These are phyloP conservation scores for Argentina anserina DNA, from an alignment of 306 rosid genomes.

Conservation along the genomic window DNA sequence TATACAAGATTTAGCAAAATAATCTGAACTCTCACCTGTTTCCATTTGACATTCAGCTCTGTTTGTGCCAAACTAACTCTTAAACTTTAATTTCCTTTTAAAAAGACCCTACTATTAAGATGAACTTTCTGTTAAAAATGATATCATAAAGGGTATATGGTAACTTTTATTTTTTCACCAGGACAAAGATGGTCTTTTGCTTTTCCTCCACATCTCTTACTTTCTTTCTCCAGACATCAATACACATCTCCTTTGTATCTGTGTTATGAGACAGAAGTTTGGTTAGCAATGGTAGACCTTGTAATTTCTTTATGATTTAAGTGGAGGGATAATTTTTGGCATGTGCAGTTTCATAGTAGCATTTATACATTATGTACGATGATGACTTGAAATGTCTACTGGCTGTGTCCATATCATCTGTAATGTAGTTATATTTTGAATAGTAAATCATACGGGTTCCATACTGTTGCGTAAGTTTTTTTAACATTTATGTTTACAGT, in stretches of 20 bases:
- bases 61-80: background rate
- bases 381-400: background rate
- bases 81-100: background rate
- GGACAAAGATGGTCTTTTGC: too few species aligned
- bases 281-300: background rate
- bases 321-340: background rate
- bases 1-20: background rate
- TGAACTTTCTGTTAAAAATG: background rate
- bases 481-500: too few species aligned
- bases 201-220: background rate
- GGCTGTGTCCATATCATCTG: background rate
- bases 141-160: background rate
- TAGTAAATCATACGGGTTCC: background rate
- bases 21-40: background rate
- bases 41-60: background rate
- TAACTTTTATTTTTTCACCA: background rate
- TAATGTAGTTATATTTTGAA: background rate
- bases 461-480: background rate
- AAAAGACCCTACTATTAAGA: background rate
- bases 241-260: background rate
- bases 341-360: background rate
- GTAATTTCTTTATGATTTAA: background rate
- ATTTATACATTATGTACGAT: background rate
- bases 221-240: background rate
- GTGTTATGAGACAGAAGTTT: background rate